Base-by-base conservation (phyloP, 2,329 filamentous ascomycete genomes). In the Eurotiales sp. region DNA sequence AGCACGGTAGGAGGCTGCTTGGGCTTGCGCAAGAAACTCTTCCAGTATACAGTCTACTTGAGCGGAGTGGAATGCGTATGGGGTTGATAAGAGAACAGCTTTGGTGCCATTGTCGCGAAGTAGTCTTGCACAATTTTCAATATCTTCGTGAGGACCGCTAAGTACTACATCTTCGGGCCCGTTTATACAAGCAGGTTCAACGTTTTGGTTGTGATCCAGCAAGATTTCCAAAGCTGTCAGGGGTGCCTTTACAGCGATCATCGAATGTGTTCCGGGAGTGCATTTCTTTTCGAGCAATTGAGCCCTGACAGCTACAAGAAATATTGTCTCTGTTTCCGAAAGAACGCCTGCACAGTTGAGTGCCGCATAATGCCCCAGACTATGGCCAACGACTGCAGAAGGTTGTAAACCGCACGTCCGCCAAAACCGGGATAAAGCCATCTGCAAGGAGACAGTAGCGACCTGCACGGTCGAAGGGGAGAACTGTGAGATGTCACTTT, bases 41-140 rank as follows among this genome's bases (percentile, higher is more conserved):
- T 68, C 65, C 1, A 77, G 60, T 6, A 54, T 51, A 4, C 43
- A 36, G 3, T 51, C 48, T 8, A 54, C 21, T 32, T 54, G 52
- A 15, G 42, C 12, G 2, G 32, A 86, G 8, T 54, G 52, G 22
- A 54, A 54, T 8, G 83, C 83, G 59, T 82, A 87, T 6, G 83
- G 81, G 15, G 86, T 78, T n/a, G 53, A 83, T 80, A n/a, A 87
- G 73, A 61, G 78, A 79, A 27, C 22, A 29, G 23, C 34, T 39
- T 21, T 43, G 41, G 12, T 46, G 21, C n/a, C 46, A 49, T 87
- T 81, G 54, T 85, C 76, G 34, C 82, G 74, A 45, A 81, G n/a
- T n/a, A n/a, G n/a, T n/a, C n/a, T n/a, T n/a, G n/a, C n/a, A n/a
- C n/a, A n/a, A n/a, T n/a, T n/a, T n/a, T n/a, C n/a, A n/a, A n/a